phyloP scores from a whole-genome alignment of 2,329 filamentous ascomycete species.

The Aureobasidium sp. region DNA sequence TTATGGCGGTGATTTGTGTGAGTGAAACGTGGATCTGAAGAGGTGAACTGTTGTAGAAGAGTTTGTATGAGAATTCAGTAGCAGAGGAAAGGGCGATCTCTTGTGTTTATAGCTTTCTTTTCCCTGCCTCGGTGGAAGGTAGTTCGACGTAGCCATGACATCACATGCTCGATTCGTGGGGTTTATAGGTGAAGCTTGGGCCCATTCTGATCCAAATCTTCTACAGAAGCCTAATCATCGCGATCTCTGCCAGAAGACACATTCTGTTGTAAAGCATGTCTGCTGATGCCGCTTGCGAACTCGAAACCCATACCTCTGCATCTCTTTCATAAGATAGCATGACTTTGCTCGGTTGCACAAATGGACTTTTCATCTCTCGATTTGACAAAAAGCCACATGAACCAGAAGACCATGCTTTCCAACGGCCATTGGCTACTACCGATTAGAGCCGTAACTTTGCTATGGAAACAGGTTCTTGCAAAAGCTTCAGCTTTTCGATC shows the following conservation, averaged over 20 bases:
- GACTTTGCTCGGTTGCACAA: neutral
- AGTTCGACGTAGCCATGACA: conserved; percentile 13
- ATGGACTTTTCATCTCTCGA: neutral
- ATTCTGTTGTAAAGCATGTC: no score
- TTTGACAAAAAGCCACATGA: conserved; percentile 17
- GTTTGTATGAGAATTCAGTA: neutral
- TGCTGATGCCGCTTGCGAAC: neutral
- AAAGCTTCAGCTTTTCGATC: neutral
- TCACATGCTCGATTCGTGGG: neutral
- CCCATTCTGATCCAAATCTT: neutral
- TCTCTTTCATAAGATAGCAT: neutral
- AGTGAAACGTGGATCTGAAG: neutral
- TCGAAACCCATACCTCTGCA: no score
- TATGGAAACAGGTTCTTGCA: conserved; percentile 5
- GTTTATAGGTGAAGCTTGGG: conserved; percentile 3
- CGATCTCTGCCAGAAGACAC: neutral
- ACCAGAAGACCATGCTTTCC: neutral
- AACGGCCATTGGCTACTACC: conserved; percentile 9
- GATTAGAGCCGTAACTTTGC: neutral
- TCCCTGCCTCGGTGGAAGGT: neutral
- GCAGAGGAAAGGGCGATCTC: conserved; percentile 6
- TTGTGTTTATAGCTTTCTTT: conserved; percentile 15
- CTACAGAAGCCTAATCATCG: conserved; percentile 1
- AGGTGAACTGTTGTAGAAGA: neutral
- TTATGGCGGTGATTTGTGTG: conserved; percentile 33